Base-by-base conservation (phyloP, 768 basidiomycete species). In the Postia placenta region DNA sequence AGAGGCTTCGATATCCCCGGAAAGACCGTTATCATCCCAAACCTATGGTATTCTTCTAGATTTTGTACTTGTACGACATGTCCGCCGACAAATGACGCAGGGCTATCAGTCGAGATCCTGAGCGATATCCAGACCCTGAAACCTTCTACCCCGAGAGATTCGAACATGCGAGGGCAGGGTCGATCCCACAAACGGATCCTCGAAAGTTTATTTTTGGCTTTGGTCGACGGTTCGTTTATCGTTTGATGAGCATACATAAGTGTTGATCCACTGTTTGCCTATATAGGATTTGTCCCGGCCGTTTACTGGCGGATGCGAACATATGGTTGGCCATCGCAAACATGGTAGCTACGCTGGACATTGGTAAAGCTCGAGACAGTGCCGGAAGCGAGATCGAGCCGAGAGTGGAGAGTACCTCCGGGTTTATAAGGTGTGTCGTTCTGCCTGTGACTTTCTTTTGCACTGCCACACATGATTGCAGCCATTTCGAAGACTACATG, bases 131-230 rank as follows among this genome's bases (percentile, higher is more conserved):
- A 11, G 17, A 44, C 25, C 43, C 43, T 3, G 43, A 44, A 9
- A 14, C 7, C 11, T 44, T 44, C 26, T 25, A 9, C 11, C 43
- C 43, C 17, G 43, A 44, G 28, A 23, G 43, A 5, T 42, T n/a
- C 20, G 43, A 44, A 27, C 3, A 9, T 24, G 11, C 27, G 5
- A 26, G 23, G 23, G 15, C 12, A 27, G 5, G 11, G 3, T 9
- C 9, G 15, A 5, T 26, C 12, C 35, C 17, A n/a, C n/a, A n/a
- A n/a, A n/a, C n/a, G 22, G n/a, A 60, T 76, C 78, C 37, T 64
- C 69, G 35, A 68, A 71, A 25, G 56, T 76, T 33, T 67, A 76
- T 23, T n/a, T 81, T 80, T 55, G 80, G 79, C 9, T 81, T 81
- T 61, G 80, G 80, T 26, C 69, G 79, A 49, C 65, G 58, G 58